A percentile compares a stretch with the other conserved stretches of the same genome.
Evolutionary conservation across 2,329 filamentous ascomycete genomes (phyloP).

Genomic region (Alternaria ethzedia): DNA sequence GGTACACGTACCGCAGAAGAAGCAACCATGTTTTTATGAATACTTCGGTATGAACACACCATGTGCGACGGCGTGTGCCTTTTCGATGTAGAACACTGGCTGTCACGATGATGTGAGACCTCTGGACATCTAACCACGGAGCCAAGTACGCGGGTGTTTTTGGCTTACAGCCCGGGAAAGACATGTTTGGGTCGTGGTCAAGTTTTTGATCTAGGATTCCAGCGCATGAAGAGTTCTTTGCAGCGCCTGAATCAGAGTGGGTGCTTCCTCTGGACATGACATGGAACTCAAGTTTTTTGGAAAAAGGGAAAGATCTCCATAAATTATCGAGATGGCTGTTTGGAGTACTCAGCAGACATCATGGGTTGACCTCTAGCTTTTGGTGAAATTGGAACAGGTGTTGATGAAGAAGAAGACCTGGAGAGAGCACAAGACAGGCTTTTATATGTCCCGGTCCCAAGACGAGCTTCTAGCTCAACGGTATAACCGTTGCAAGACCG

Average conservation of each 20-base stretch:
- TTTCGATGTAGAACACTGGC: neutral
- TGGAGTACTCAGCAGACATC: neutral
- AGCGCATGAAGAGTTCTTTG: neutral
- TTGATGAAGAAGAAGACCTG: neutral
- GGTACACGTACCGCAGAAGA: neutral
- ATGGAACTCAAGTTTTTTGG: neutral
- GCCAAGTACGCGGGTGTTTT: accelerated
- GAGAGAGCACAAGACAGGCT: neutral
- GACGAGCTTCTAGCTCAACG: neutral
- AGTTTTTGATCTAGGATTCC: neutral
- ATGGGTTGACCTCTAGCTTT: too few relatives aligned
- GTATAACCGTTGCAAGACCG: neutral
- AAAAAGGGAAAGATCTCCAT: neutral
- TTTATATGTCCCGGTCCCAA: neutral
- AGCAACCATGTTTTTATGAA: neutral
- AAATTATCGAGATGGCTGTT: neutral
- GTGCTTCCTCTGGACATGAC: neutral
- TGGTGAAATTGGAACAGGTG: accelerated
- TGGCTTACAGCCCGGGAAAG: neutral
- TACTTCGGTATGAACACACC: neutral
- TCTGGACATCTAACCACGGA: neutral
- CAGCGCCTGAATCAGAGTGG: neutral
- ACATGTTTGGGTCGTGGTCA: neutral
- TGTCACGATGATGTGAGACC: neutral
- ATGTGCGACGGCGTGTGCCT: neutral